These are phyloP conservation scores for Metschnikowia continentalis DNA, from an alignment of 805 yeast species.

Conservation along the genomic window DNA sequence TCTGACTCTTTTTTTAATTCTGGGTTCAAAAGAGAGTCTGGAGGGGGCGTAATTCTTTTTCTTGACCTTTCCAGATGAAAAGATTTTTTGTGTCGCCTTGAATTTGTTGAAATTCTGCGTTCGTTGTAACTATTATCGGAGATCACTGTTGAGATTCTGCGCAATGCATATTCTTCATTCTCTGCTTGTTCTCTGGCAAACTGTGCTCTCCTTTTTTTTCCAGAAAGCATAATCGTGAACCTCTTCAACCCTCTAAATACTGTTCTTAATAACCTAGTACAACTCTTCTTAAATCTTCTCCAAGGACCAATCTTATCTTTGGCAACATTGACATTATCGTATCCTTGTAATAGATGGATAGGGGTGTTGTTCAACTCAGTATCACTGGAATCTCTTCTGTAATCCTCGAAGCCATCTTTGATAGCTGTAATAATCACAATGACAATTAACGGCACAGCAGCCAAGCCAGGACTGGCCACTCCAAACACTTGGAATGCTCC, in stretches of 20 bases:
- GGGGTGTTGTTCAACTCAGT: conserved; percentile 68
- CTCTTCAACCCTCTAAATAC: conserved; percentile 20
- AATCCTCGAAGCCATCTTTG: conserved; percentile 79
- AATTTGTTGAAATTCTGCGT: conserved; percentile 7
- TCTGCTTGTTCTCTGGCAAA: conserved; percentile 22
- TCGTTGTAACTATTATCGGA: conserved; percentile 27
- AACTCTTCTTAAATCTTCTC: conserved; percentile 64
- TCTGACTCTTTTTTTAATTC: conserved; percentile 8
- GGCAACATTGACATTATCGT: conserved; percentile 55
- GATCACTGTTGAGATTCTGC: conserved; percentile 34
- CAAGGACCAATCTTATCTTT: conserved; percentile 54
- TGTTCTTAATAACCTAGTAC: conserved; percentile 30
- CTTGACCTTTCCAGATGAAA: conserved; percentile 13
- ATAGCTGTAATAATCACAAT: conserved; percentile 71
- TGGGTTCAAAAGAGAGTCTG: conserved; percentile 23
- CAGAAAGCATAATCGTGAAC: conserved; percentile 24
- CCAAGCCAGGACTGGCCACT: conserved; percentile 70
- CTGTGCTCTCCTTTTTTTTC: conserved; percentile 23
- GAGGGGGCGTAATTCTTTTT: conserved; percentile 11
- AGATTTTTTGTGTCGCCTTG: conserved; percentile 12
- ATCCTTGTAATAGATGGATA: conserved; percentile 51
- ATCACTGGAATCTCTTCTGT: conserved; percentile 67
- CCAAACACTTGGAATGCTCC: conserved; percentile 80
- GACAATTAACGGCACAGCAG: conserved; percentile 76
- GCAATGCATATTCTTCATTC: conserved; percentile 27